These are phyloP conservation scores for Fusarium secorum DNA, from an alignment of 2,329 filamentous ascomycete genomes.

Conservation along the genomic window DNA sequence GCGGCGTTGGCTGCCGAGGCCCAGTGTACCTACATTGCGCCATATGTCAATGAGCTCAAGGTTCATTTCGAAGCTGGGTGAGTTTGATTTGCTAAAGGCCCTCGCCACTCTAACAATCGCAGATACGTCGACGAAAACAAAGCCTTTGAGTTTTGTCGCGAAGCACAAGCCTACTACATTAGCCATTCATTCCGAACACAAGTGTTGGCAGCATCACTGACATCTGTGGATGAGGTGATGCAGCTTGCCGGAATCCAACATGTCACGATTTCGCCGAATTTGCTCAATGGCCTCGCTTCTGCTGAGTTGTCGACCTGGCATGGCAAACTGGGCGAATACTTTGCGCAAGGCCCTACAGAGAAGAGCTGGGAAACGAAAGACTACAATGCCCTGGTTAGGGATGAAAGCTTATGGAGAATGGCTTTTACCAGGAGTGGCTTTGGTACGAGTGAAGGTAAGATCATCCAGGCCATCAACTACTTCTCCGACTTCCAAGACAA, in stretches of 20 bases:
- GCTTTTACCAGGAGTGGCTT: constrained; percentile 58
- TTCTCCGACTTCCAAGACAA: constrained; percentile 64
- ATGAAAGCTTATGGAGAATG: constrained; percentile 59
- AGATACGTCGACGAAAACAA: constrained; percentile 59
- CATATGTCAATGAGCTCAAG: constrained; percentile 71
- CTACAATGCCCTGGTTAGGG: constrained; percentile 39
- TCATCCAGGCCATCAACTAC: constrained; percentile 64
- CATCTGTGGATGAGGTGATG: constrained; percentile 65
- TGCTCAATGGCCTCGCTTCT: constrained; percentile 57
- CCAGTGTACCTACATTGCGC: constrained; percentile 68
- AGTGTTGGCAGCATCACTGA: constrained; percentile 65
- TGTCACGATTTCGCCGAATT: constrained; percentile 64
- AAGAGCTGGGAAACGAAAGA: constrained; percentile 38
- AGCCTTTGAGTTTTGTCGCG: constrained; percentile 59
- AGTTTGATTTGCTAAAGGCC: constrained; percentile 12
- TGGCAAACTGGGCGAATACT: constrained; percentile 44
- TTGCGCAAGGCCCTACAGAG: constrained; percentile 43
- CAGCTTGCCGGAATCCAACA: constrained; percentile 64
- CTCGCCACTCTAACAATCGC: background rate
- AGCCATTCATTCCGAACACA: constrained; percentile 52
- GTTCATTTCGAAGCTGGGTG: constrained; percentile 65
- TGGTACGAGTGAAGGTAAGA: constrained; percentile 59
- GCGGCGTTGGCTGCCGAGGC: constrained; percentile 65
- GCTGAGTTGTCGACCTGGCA: constrained; percentile 46
- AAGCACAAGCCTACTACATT: constrained; percentile 62